phyloP scores from a whole-genome alignment of 2,329 filamentous ascomycete species.

The Lasiodiplodia sp. region DNA sequence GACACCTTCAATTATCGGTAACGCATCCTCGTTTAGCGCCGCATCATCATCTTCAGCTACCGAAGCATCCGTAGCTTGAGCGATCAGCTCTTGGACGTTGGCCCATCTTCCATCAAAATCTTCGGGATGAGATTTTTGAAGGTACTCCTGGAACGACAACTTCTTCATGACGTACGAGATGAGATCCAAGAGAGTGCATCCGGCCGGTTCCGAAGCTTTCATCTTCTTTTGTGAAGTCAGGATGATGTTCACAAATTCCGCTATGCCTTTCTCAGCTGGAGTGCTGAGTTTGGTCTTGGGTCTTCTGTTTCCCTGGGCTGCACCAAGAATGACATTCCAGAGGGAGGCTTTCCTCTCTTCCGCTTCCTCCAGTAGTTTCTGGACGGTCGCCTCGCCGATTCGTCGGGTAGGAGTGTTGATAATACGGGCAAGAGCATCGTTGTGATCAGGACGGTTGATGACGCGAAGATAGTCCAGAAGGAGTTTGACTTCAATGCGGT shows the following conservation, averaged over 20 bases:
- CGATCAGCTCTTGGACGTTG: constrained; percentile 88
- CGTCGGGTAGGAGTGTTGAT: constrained; percentile 85
- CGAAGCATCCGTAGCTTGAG: constrained; percentile 76
- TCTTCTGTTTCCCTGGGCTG: constrained; percentile 60
- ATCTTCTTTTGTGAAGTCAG: constrained; percentile 64
- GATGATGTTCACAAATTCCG: constrained; percentile 66
- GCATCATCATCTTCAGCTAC: constrained; percentile 52
- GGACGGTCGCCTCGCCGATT: constrained; percentile 81
- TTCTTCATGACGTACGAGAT: constrained; percentile 68
- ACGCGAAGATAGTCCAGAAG: constrained; percentile 88
- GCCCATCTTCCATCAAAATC: constrained; percentile 82
- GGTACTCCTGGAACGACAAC: constrained; percentile 75
- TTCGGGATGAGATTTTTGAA: constrained; percentile 74
- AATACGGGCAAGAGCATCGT: constrained; percentile 82
- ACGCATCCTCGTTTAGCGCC: constrained; percentile 55
- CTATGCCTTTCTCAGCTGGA: constrained; percentile 64
- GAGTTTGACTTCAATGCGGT: constrained; percentile 86
- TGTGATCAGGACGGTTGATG: constrained; percentile 83
- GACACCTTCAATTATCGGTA: constrained; percentile 74
- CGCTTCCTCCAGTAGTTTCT: constrained; percentile 77
- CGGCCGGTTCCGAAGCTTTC: constrained; percentile 48
- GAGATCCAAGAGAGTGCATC: constrained; percentile 53
- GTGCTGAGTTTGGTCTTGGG: constrained; percentile 63
- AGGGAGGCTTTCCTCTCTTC: constrained; percentile 72
- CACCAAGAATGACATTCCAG: constrained; percentile 75